phyloP scores from a whole-genome alignment of 345 rosid species.

The Eucalyptus leucophloia region DNA sequence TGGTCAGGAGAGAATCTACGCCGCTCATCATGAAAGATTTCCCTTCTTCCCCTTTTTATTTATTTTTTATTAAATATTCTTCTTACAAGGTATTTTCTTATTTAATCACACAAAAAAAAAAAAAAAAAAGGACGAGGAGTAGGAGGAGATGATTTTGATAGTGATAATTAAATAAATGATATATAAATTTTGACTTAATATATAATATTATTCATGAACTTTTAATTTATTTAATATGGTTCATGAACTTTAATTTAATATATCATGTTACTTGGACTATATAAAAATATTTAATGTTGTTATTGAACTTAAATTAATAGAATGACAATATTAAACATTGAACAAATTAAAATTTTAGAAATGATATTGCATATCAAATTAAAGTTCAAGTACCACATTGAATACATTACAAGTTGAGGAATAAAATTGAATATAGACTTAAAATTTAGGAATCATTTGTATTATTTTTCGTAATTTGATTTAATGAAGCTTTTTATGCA shows the following conservation, averaged over 20 bases:
- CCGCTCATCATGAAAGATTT: neutral
- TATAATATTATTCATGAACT: no score
- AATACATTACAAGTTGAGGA: no score
- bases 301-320: no score
- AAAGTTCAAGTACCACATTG: no score
- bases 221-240: no score
- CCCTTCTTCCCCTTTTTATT: neutral
- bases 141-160: neutral
- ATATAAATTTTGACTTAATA: no score
- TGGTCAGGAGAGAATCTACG: neutral
- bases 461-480: neutral
- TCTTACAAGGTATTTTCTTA: neutral
- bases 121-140: accelerated
- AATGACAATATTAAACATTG: no score
- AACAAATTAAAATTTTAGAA: no score
- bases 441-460: no score
- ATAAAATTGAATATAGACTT: accelerated
- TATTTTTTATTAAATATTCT: neutral
- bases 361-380: accelerated
- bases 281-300: neutral
- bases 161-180: neutral
- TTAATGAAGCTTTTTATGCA: neutral
- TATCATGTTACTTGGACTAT: no score
- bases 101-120: neutral
- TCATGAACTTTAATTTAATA: accelerated